A percentile compares a stretch with the other conserved stretches of the same genome.
Evolutionary conservation across 768 basidiomycete genomes (phyloP).

Genomic region (Mycena galericulata): DNA sequence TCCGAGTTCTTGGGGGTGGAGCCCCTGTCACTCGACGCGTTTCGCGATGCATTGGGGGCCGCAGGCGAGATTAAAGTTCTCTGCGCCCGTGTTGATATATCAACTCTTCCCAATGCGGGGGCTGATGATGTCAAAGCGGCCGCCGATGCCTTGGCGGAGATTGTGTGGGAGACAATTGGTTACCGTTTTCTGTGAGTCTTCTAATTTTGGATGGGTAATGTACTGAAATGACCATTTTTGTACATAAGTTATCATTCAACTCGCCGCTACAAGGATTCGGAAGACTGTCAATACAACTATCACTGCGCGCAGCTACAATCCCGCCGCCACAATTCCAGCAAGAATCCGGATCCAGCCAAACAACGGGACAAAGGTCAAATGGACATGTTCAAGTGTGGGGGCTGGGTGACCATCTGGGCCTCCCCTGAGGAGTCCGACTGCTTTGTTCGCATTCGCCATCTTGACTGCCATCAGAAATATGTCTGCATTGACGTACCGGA

Average conservation of each 20-base stretch:
- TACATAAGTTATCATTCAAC: slow-evolving; percentile 4
- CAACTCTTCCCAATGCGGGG: no score
- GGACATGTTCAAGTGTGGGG: slow-evolving; percentile 33
- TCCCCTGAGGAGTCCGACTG: neutral
- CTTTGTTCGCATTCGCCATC: slow-evolving; percentile 21
- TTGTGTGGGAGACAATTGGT: no score
- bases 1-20: no score
- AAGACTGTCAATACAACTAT: neutral
- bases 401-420: slow-evolving; percentile 32
- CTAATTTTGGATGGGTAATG: no score
- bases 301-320: slow-evolving; percentile 1
- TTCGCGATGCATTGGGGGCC: no score
- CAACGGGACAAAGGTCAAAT: slow-evolving; percentile 28
- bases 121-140: no score
- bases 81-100: no score
- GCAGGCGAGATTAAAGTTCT: no score
- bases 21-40: no score
- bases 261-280: neutral
- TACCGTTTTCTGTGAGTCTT: no score
- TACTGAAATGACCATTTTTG: no score
- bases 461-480: slow-evolving; percentile 35
- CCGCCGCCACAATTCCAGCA: slow-evolving; percentile 23
- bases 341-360: slow-evolving; percentile 15
- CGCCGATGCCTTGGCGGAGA: no score
- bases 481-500: neutral